Conservation (phyloP, 768 basidiomycete species). For the Tremella fuciformis region DNA sequence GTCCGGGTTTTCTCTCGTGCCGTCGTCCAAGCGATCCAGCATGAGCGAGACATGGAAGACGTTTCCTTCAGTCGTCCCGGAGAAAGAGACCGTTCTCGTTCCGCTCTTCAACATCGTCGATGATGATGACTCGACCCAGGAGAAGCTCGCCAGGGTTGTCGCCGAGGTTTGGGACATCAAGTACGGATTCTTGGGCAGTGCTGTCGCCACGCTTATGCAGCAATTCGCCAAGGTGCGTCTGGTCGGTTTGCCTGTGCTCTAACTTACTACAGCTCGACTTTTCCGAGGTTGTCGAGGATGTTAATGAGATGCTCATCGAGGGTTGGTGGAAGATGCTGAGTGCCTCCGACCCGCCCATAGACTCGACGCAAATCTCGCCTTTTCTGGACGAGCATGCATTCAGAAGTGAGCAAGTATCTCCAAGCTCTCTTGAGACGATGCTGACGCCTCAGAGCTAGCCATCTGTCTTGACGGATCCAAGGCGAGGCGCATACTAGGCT, state of each 20-base stretch:
- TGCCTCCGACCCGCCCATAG: slow-evolving; percentile 43
- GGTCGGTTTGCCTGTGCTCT: neutral
- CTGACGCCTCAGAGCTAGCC: slow-evolving; percentile 35
- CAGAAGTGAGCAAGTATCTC: slow-evolving; percentile 30
- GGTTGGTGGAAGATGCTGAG: slow-evolving; percentile 49
- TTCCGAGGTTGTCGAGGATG: slow-evolving; percentile 47
- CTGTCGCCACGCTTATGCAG: slow-evolving; percentile 40
- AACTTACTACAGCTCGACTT: slow-evolving; percentile 35
- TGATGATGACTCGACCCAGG: slow-evolving; percentile 43
- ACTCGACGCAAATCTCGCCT: slow-evolving; percentile 41
- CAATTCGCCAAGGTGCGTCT: slow-evolving; percentile 42
- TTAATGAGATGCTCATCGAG: slow-evolving; percentile 50
- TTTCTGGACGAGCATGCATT: slow-evolving; percentile 48
- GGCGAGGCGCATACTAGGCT: slow-evolving; percentile 33
- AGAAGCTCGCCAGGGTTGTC: slow-evolving; percentile 41
- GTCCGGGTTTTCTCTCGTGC: slow-evolving; percentile 8
- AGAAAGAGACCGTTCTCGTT: slow-evolving; percentile 28
- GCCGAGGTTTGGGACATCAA: slow-evolving; percentile 46
- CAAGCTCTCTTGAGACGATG: neutral
- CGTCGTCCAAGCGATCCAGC: slow-evolving; percentile 28
- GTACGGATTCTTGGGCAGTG: slow-evolving; percentile 45
- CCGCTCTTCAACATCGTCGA: slow-evolving; percentile 50
- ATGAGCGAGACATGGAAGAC: slow-evolving; percentile 35
- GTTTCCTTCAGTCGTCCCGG: slow-evolving; percentile 29
- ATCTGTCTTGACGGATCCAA: slow-evolving; percentile 47